phyloP scores from a whole-genome alignment of 441 rosid genomes.

The Eruca vesicaria region DNA sequence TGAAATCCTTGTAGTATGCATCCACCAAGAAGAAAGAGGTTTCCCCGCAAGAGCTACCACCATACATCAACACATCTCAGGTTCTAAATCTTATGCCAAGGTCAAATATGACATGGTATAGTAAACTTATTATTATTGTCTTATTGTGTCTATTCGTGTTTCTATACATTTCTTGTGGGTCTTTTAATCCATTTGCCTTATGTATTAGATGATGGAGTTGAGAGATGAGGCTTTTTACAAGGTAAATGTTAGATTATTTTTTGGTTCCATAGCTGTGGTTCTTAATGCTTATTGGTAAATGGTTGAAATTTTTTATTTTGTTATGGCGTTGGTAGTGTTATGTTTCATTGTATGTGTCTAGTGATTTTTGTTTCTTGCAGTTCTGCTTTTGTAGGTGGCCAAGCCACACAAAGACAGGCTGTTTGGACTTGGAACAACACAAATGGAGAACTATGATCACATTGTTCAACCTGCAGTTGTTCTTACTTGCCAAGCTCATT shows the following conservation, averaged over 20 bases:
- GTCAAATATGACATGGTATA: background rate
- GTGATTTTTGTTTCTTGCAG: background rate
- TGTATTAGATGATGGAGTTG: background rate
- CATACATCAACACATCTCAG: background rate
- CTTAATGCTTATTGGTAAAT: background rate
- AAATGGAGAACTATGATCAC: background rate
- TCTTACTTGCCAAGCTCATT: background rate
- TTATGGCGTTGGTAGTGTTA: background rate
- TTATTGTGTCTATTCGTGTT: background rate
- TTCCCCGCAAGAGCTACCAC: background rate
- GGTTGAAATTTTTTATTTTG: background rate
- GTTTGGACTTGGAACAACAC: background rate
- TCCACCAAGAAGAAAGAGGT: background rate
- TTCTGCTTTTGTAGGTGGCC: background rate
- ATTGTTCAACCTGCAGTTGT: background rate
- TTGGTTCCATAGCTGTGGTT: background rate
- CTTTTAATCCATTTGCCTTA: background rate
- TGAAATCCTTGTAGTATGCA: background rate
- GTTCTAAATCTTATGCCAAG: background rate
- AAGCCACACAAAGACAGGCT: background rate
- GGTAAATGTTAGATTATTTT: background rate
- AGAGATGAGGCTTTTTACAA: background rate
- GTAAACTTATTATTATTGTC: background rate
- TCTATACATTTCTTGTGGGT: background rate
- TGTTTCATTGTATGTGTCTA: background rate